Percentiles rank a stretch among this genome's conserved stretches.
Evolutionary conservation across 2,329 filamentous ascomycete genomes (phyloP).

Genomic region (Neofusicoccum laricinum): DNA sequence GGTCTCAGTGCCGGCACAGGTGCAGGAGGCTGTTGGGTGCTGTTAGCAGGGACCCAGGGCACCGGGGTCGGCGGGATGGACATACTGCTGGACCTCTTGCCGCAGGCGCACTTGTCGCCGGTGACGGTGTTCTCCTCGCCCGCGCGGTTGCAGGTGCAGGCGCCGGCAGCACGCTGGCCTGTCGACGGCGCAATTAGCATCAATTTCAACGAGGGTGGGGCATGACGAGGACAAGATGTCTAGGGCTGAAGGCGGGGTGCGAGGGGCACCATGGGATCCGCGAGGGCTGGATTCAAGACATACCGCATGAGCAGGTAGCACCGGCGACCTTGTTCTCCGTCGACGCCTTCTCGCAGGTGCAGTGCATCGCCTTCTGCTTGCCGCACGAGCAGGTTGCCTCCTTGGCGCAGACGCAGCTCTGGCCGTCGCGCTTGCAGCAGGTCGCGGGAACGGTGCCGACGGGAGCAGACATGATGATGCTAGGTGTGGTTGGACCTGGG

Average conservation of each 20-base stretch:
- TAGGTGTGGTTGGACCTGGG: not conserved
- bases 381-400: constrained; percentile 80
- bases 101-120: constrained; percentile 71
- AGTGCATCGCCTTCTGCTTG: constrained; percentile 80
- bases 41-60: not conserved
- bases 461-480: constrained; percentile 33
- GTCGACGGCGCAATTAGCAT: not conserved
- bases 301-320: constrained; percentile 78
- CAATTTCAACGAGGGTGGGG: not conserved
- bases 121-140: constrained; percentile 63
- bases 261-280: not conserved
- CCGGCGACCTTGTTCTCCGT: constrained; percentile 72
- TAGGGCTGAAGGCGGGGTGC: not conserved
- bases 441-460: constrained; percentile 46
- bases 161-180: constrained; percentile 70
- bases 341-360: constrained; percentile 74
- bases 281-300: constrained; percentile 25
- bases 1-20: constrained; percentile 72
- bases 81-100: constrained; percentile 68
- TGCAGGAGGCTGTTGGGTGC: constrained; percentile 53
- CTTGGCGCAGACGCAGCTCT: constrained; percentile 56
- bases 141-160: constrained; percentile 78
- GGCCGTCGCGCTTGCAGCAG: constrained; percentile 59
- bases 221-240: not conserved
- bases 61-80: constrained; percentile 18